phyloP scores from a whole-genome alignment of 345 rosid species.

The Nasturtium officinale region DNA sequence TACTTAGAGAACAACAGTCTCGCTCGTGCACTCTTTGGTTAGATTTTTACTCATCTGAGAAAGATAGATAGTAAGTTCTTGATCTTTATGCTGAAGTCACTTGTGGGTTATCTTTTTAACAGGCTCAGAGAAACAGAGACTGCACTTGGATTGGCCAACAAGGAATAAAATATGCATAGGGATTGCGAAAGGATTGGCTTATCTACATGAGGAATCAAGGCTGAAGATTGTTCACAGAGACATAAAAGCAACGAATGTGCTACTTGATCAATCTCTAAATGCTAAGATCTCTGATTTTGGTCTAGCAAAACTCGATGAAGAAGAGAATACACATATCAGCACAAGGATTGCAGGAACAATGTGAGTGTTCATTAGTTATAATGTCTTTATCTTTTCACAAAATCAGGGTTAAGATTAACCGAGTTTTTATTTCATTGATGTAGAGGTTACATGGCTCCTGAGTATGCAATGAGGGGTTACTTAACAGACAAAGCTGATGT shows the following conservation, averaged over 20 bases:
- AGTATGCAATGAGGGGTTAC: slow-evolving; percentile 98
- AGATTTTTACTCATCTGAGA: slow-evolving; percentile 12
- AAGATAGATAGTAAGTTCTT: neutral
- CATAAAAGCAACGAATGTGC: slow-evolving; percentile 71
- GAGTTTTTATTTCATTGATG: neutral
- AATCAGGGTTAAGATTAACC: neutral
- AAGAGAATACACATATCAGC: slow-evolving; percentile 69
- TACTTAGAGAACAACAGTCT: slow-evolving; percentile 77
- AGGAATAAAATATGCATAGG: slow-evolving; percentile 68
- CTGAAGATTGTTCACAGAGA: slow-evolving; percentile 74
- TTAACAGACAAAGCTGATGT: slow-evolving; percentile 94
- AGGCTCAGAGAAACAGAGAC: slow-evolving; percentile 50
- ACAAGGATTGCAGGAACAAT: slow-evolving; percentile 68
- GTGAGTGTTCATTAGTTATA: slow-evolving; percentile 42
- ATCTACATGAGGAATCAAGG: slow-evolving; percentile 72
- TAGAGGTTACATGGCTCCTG: slow-evolving; percentile 99
- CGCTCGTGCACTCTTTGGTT: slow-evolving; percentile 65
- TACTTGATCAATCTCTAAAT: slow-evolving; percentile 57
- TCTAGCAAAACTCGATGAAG: slow-evolving; percentile 70
- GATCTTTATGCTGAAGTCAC: neutral
- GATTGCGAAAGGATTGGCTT: slow-evolving; percentile 67
- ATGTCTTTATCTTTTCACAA: neutral
- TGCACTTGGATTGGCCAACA: slow-evolving; percentile 64
- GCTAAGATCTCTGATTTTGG: slow-evolving; percentile 75
- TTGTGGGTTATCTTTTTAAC: neutral